phyloP scores from a whole-genome alignment of 2,329 filamentous ascomycete genomes.

The Capronia epimyces region DNA sequence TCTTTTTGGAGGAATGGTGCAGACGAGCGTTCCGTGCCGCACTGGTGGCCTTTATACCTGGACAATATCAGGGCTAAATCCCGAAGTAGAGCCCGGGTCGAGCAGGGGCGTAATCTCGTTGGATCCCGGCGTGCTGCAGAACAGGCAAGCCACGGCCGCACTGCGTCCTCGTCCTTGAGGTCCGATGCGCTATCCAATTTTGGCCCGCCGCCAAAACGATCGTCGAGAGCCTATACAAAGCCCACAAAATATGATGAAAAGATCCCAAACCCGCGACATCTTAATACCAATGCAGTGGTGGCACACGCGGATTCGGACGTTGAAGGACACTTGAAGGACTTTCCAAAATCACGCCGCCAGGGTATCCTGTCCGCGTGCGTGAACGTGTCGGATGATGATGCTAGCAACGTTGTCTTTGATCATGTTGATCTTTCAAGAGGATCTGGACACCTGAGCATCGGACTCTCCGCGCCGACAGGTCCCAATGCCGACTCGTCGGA shows the following conservation, averaged over 20 bases:
- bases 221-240: constrained; percentile 5
- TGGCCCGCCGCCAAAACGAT: not conserved
- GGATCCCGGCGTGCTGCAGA: not conserved
- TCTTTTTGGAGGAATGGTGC: constrained; percentile 36
- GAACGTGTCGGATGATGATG: not conserved
- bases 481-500: not conserved
- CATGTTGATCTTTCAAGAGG: not conserved
- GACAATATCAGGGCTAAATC: constrained; percentile 21
- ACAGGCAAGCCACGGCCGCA: not conserved
- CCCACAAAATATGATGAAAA: not conserved
- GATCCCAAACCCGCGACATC: not conserved
- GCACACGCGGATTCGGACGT: not conserved
- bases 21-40: constrained; percentile 31
- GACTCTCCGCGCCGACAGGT: not conserved
- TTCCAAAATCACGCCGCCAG: not conserved
- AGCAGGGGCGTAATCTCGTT: not conserved
- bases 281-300: not conserved
- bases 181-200: not conserved
- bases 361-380: not conserved
- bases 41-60: constrained; percentile 35
- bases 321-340: not conserved
- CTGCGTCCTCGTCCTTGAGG: not conserved
- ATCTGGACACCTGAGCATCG: not conserved
- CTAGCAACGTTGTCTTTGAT: not conserved
- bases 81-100: not conserved